Percentiles rank a stretch among this genome's conserved stretches.
Evolutionary conservation across 345 rosid genomes (phyloP).

Genomic region (Ceriops tagal): DNA sequence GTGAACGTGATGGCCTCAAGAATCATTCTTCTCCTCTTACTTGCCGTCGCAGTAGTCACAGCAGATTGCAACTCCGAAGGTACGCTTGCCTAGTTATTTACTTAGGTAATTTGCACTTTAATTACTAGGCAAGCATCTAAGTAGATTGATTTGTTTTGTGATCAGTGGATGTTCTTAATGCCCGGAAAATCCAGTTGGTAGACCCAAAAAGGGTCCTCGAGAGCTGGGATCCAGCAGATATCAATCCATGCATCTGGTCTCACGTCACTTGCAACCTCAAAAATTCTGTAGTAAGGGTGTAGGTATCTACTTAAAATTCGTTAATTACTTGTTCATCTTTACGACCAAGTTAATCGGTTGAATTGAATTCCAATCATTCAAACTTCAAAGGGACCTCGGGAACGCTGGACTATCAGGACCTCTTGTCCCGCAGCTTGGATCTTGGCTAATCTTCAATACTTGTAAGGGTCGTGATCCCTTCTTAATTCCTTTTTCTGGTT

Average conservation of each 20-base stretch:
- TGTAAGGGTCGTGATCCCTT: conserved; percentile 28
- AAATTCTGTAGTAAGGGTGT: conserved; percentile 32
- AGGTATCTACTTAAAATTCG: conserved; percentile 1
- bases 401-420: conserved; percentile 37
- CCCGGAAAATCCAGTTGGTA: conserved; percentile 23
- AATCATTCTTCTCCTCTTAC: background rate
- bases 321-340: background rate
- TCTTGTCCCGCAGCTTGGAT: conserved; percentile 42
- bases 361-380: conserved; percentile 6
- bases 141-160: background rate
- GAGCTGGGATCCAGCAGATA: conserved; percentile 42
- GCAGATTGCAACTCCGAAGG: conserved; percentile 31
- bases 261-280: conserved; percentile 37
- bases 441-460: conserved; percentile 39
- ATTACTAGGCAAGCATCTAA: background rate
- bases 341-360: background rate
- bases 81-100: background rate
- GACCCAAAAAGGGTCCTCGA: conserved; percentile 39
- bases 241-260: conserved; percentile 48
- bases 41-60: conserved; percentile 5
- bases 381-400: conserved; percentile 39
- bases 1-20: background rate
- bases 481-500: background rate
- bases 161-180: conserved; percentile 34
- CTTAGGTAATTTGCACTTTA: background rate